A percentile compares a stretch with the other conserved stretches of the same genome.
Conservation (phyloP, 352 stramenopile genomes). For the Globisporangium megalacanthum region DNA sequence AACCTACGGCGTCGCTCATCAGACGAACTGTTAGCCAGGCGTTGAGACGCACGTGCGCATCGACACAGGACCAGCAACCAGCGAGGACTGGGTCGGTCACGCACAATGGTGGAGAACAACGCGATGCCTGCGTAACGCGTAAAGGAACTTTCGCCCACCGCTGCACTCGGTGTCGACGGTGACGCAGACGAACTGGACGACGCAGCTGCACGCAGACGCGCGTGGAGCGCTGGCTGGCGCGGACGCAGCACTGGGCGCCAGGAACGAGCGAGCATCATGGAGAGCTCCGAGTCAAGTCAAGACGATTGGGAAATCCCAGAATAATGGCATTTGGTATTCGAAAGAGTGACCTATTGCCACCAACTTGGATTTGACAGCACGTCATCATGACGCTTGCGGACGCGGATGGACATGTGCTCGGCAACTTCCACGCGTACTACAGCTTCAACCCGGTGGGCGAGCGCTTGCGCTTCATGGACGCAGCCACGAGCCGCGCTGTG, state of each 20-base stretch:
- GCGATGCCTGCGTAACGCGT: conserved; percentile 77
- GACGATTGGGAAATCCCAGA: not conserved
- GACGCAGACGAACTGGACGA: not conserved
- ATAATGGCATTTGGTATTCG: no score
- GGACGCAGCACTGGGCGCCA: not conserved
- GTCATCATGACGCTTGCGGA: conserved; percentile 22
- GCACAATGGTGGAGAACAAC: conserved; percentile 80
- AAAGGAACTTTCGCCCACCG: conserved; percentile 61
- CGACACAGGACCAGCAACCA: no score
- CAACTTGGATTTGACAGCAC: not conserved
- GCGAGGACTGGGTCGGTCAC: conserved; percentile 5
- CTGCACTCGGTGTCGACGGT: not conserved
- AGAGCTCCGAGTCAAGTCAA: not conserved
- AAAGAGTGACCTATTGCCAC: not conserved
- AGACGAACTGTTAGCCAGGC: not conserved
- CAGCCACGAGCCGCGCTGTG: conserved; percentile 31
- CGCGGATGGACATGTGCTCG: conserved; percentile 63
- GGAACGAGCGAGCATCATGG: not conserved
- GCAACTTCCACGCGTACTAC: conserved; percentile 85
- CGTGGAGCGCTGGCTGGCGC: not conserved
- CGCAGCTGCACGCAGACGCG: not conserved
- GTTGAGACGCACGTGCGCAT: not conserved
- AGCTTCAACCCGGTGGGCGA: conserved; percentile 77
- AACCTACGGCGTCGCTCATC: conserved; percentile 23
- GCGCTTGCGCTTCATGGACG: conserved; percentile 69